Percentiles rank a stretch among this genome's conserved stretches.
These are phyloP conservation scores for Trichosporon sp. DNA, from an alignment of 1,284 basidiomycete genomes.

Conservation along the genomic window DNA sequence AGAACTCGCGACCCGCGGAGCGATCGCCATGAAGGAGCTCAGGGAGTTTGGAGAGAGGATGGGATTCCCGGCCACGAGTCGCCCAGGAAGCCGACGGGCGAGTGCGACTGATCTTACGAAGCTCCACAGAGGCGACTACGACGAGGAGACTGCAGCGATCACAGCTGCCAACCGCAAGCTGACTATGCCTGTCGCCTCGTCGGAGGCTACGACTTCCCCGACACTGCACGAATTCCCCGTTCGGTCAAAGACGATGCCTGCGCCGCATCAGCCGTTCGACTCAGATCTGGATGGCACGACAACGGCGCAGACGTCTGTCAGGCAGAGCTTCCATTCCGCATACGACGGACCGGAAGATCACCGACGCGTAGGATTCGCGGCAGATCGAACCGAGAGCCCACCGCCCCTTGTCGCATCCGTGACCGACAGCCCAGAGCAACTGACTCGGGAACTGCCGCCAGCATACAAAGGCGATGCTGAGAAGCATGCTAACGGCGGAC, in stretches of 20 bases:
- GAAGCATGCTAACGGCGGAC: background rate
- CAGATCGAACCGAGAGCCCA: background rate
- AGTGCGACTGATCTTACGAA: constrained; percentile 9
- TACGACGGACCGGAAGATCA: background rate
- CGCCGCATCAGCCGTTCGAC: constrained; percentile 1
- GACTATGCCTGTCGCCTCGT: constrained; percentile 16
- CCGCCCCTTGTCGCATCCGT: background rate
- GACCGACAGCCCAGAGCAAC: background rate
- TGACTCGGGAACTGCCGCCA: background rate
- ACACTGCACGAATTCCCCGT: constrained; percentile 26
- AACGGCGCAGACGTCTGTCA: constrained; percentile 10
- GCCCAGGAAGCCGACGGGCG: constrained; percentile 9
- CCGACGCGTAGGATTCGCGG: background rate
- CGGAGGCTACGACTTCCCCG: constrained; percentile 38
- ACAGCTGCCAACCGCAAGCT: constrained; percentile 22
- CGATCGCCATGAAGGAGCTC: constrained; percentile 39
- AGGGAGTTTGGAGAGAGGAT: constrained; percentile 34
- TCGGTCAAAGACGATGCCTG: constrained; percentile 29
- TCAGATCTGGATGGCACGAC: constrained; percentile 12
- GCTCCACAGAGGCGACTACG: constrained; percentile 13
- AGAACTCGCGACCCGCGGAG: constrained; percentile 34
- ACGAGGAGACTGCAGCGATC: constrained; percentile 28
- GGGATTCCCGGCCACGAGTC: constrained; percentile 13
- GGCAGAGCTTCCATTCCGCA: constrained; percentile 20
- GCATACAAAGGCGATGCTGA: background rate